phyloP scores from a whole-genome alignment of 108 stramenopile genomes.

The Nitzschia inconspicua region DNA sequence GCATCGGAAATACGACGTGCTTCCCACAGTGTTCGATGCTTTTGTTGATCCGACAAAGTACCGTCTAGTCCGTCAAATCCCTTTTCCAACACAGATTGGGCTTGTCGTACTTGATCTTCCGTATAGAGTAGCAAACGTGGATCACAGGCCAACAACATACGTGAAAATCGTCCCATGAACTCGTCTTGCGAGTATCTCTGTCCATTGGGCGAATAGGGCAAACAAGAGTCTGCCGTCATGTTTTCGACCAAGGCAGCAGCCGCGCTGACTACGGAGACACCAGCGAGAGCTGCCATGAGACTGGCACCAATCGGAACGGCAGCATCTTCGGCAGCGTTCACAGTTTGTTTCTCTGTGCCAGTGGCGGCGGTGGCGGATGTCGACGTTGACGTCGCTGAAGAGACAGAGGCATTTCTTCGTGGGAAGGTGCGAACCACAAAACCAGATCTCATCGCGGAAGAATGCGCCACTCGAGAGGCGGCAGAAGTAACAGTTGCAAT shows the following conservation, averaged over 20 bases:
- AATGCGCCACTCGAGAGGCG: too few species aligned
- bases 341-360: too few species aligned
- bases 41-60: constrained; percentile 12
- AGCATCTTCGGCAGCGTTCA: not conserved
- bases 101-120: constrained; percentile 38
- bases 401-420: too few species aligned
- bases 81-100: constrained; percentile 36
- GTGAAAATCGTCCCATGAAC: constrained; percentile 57
- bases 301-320: constrained; percentile 33
- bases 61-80: constrained; percentile 10
- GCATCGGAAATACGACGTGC: constrained; percentile 51
- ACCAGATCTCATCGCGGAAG: too few species aligned
- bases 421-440: too few species aligned
- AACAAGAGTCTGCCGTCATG: constrained; percentile 44
- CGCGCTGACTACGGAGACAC: constrained; percentile 43
- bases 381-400: too few species aligned
- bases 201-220: constrained; percentile 37
- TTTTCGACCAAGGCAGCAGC: constrained; percentile 44
- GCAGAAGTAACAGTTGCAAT: too few species aligned
- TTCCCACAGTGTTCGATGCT: constrained; percentile 44
- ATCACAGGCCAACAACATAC: constrained; percentile 79
- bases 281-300: constrained; percentile 47
- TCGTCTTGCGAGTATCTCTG: constrained; percentile 58
- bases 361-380: too few species aligned
- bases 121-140: constrained; percentile 54